Evolutionary conservation across 1,139 yeast genomes (phyloP), one percentile per base, ranked within the genome.

Genomic region (Candida labiduridarum): DNA sequence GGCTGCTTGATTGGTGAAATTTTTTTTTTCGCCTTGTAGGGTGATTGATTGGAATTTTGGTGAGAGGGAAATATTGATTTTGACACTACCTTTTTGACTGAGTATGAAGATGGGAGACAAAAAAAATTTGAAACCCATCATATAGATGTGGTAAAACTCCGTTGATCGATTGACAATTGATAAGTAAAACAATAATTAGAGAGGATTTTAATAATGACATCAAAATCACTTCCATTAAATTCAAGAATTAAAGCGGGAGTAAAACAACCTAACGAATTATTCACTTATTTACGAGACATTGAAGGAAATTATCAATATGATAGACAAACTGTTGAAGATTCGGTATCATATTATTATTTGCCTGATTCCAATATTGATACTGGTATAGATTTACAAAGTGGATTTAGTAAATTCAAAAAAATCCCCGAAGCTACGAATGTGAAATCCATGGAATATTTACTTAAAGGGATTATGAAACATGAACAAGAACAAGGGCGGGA

Each of bases 221-320:
- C 65, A 55, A 71, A 65, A 55, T 61, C 74, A 16, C 67, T 79
- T 49, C 81, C 86, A 1, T 60, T 82, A 41, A 66, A 66, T 48
- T 67, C 80, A 2, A 66, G 85, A 49, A 75, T 85, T 1, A 74
- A 76, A 45, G 76, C 87, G 0, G 78, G 84, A 0, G 71, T 84
- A 40, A 82, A 80, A 57, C 92, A 88, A 64, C 97, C 97, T 7
- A 84, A 83, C 53, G 96, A 90, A 65, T 57, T 89, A 4, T 72
- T 79, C 45, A 66, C 80, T 2, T 89, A 74, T 63, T 80, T 89
- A 5, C 69, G 89, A 45, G 81, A 80, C 55, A 66, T 74, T 12
- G 79, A 83, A 8, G 78, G 83, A 3, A 60, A 63, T 18, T 75
- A 67, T 60, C 63, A 65, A 2, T 71, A 74, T 45, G 79, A 77